Evolutionary conservation across 2,329 filamentous ascomycete species (phyloP), one percentile per base, ranked within the genome.

Genomic region (Penicillium aurantiogriseum): DNA sequence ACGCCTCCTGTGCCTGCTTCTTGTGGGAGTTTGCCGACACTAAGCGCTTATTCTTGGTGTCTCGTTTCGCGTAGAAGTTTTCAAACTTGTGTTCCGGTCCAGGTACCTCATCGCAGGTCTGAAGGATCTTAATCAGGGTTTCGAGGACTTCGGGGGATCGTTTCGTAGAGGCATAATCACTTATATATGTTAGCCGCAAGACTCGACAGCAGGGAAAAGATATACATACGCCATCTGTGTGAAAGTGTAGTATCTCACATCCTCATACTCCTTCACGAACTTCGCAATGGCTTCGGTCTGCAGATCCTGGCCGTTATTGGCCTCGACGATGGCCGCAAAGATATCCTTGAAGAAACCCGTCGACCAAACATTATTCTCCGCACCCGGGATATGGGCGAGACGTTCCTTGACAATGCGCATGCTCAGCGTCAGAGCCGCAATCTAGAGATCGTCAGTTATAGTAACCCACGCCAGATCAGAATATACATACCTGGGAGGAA

Each of bases 381-480:
- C 83, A 55, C 83, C 83, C 54, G 81, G 81, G 36, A 86, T 71
- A 67, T 85, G 78, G 61, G 85, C 84, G 19, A 84, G 87, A 70
- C 96, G 91, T 50, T 89, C 88, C 78, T 95, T 94, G 63, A 96
- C 78, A 47, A 95, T 75, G 54, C 89, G 87, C 92, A 97, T 95
- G 56, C 87, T 83, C 48, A 97, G 78, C 0, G 88, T 90, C 66
- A 97, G 76, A 11, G 86, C 88, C 17, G 89, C 90, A 43, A 84
- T 81, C 61, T 90, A 75, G 56, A 48, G 10, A 21, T 43, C 29
- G 42, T 67, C 50, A 68, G 62, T 50, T 31, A 15, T 56, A 48
- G 35, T 15, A n/a, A 38, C 21, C 42, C 23, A n/a, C 15, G 9
- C 19, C 36, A 35, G 6, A 33, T 39, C 13, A 33, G 31, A 11